phyloP scores from a whole-genome alignment of 768 basidiomycete genomes.

The Suillus clintonianus region DNA sequence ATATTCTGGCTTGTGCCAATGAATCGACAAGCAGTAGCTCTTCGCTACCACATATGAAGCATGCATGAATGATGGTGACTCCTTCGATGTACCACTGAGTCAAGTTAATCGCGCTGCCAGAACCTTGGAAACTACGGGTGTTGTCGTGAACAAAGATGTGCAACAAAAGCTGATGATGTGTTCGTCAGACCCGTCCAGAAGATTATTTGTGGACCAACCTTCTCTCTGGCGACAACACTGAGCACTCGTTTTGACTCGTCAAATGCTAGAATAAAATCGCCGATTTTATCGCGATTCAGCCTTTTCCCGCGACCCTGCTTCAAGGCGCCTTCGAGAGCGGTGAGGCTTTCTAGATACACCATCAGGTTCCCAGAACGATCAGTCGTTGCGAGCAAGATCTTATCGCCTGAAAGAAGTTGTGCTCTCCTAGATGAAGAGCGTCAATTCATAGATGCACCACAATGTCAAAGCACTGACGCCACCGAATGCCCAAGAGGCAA shows the following conservation, averaged over 20 bases:
- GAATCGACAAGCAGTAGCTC: slow-evolving; percentile 55
- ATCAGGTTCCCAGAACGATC: slow-evolving; percentile 34
- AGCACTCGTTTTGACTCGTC: slow-evolving; percentile 55
- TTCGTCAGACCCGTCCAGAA: background rate
- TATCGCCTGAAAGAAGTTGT: slow-evolving; percentile 46
- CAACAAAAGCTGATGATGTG: slow-evolving; percentile 33
- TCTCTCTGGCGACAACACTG: slow-evolving; percentile 45
- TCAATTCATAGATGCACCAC: background rate
- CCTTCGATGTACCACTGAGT: slow-evolving; percentile 41
- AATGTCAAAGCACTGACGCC: background rate
- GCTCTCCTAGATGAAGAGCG: slow-evolving; percentile 23
- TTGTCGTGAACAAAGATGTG: slow-evolving; percentile 54
- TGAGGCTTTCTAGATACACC: slow-evolving; percentile 41
- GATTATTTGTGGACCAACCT: slow-evolving; percentile 26
- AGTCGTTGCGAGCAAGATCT: slow-evolving; percentile 43
- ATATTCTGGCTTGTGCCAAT: slow-evolving; percentile 45
- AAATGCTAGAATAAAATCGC: slow-evolving; percentile 46
- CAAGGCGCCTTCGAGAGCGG: slow-evolving; percentile 35
- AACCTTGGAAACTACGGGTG: slow-evolving; percentile 41
- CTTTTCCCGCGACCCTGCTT: slow-evolving; percentile 25
- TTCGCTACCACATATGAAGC: slow-evolving; percentile 52
- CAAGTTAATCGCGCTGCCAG: slow-evolving; percentile 44
- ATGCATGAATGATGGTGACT: slow-evolving; percentile 33
- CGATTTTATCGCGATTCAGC: slow-evolving; percentile 49
- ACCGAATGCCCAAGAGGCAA: slow-evolving; percentile 21